A percentile compares a stretch with the other conserved stretches of the same genome.
Evolutionary conservation across 2,329 filamentous ascomycete genomes (phyloP).

Genomic region (Fusarium sp.): DNA sequence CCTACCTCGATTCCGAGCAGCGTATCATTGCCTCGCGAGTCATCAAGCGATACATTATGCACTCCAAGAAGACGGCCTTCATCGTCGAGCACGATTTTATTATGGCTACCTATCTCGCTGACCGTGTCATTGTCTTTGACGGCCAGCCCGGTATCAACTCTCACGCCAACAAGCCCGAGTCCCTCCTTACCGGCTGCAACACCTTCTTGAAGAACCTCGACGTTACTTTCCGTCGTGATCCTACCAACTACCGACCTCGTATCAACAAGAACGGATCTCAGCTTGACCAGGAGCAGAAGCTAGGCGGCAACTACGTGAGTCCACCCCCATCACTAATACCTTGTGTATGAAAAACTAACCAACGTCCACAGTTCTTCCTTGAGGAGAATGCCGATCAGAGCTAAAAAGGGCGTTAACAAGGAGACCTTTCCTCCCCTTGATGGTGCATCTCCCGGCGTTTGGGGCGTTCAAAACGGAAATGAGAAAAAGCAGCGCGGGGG

Average conservation of each 20-base stretch:
- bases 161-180: constrained; percentile 90
- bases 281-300: constrained; percentile 97
- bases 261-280: constrained; percentile 98
- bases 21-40: constrained; percentile 97
- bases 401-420: constrained; percentile 62
- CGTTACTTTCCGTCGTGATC: constrained; percentile 98
- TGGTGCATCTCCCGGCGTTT: constrained; percentile 59
- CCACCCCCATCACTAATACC: not conserved
- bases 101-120: constrained; percentile 83
- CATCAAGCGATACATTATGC: constrained; percentile 99
- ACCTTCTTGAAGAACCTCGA: constrained; percentile 95
- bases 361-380: constrained; percentile 83
- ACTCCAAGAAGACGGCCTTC: constrained; percentile 99
- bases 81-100: constrained; percentile 99
- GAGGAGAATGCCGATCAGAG: constrained; percentile 75
- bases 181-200: constrained; percentile 95
- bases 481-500: constrained; percentile 46
- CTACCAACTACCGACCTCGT: constrained; percentile 93
- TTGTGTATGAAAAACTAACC: constrained; percentile 22
- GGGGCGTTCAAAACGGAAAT: constrained; percentile 63
- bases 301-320: constrained; percentile 89
- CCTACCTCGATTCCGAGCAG: constrained; percentile 98
- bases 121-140: constrained; percentile 98
- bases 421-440: constrained; percentile 49
- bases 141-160: constrained; percentile 90